Evolutionary conservation across 192 early-diverging fungal species (phyloP).

Genomic region (Coemansia sp.): DNA sequence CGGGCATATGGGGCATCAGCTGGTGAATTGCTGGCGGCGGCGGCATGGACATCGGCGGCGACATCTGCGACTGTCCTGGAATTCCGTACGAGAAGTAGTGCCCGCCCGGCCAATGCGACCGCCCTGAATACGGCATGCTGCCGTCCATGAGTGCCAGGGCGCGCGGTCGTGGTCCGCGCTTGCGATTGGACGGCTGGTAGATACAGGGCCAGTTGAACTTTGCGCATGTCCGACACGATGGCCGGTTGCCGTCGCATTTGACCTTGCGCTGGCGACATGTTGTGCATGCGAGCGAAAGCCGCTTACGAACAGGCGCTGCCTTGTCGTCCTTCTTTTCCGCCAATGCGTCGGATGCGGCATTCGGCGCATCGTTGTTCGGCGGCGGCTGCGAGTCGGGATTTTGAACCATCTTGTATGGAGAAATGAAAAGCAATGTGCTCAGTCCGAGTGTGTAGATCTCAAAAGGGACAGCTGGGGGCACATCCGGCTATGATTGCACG

Average conservation of each 20-base stretch:
- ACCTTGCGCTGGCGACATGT: conserved; percentile 60
- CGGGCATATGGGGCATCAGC: conserved; percentile 13
- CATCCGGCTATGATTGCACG: conserved; percentile 13
- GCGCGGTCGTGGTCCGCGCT: conserved; percentile 75
- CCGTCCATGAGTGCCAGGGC: conserved; percentile 54
- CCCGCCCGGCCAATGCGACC: conserved; percentile 32
- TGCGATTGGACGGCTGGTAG: conserved; percentile 83
- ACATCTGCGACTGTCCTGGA: conserved; percentile 34
- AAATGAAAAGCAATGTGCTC: conserved; percentile 3
- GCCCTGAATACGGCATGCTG: conserved; percentile 34
- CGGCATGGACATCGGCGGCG: conserved; percentile 28
- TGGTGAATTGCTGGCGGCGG: conserved; percentile 21
- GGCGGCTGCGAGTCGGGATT: conserved; percentile 12
- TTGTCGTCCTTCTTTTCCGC: conserved; percentile 46
- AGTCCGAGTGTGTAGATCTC: conserved; percentile 17
- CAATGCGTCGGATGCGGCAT: neutral
- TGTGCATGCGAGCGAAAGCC: conserved; percentile 54
- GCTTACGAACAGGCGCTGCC: conserved; percentile 46
- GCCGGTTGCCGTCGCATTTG: conserved; percentile 81
- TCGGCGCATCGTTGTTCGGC: neutral
- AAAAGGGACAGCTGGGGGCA: conserved; percentile 13
- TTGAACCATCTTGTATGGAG: conserved; percentile 12
- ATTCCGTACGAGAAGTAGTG: conserved; percentile 40
- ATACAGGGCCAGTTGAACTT: conserved; percentile 68
- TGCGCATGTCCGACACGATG: conserved; percentile 77